Evolutionary conservation across 305 asterid species (phyloP).

Genomic region (Fraxinus platypoda): DNA sequence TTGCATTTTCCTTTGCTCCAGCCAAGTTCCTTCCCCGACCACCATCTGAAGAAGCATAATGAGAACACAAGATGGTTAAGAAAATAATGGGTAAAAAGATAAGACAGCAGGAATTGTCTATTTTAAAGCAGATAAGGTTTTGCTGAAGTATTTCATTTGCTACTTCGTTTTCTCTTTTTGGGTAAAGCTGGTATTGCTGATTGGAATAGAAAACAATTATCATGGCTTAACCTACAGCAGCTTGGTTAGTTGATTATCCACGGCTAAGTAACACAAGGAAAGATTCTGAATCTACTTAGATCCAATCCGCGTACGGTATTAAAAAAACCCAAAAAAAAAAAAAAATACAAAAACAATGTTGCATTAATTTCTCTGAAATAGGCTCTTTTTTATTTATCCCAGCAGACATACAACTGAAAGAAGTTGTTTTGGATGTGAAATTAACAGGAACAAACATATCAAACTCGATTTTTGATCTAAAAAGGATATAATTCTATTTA

Average conservation of each 20-base stretch:
- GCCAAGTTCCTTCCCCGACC: slow-evolving; percentile 61
- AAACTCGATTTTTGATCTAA: neutral
- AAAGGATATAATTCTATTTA: slow-evolving; percentile 3
- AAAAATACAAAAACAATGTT: neutral
- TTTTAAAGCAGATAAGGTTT: neutral
- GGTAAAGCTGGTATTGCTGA: slow-evolving; percentile 20
- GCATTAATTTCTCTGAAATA: neutral
- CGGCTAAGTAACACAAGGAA: neutral
- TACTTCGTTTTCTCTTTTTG: slow-evolving; percentile 9
- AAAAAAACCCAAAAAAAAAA: neutral
- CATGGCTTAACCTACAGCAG: neutral
- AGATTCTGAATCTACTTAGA: neutral
- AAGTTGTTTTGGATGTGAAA: neutral
- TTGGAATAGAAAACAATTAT: slow-evolving; percentile 8
- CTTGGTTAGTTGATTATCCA: neutral
- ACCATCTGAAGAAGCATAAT: slow-evolving; percentile 43
- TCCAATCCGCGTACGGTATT: neutral
- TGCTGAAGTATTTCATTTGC: neutral
- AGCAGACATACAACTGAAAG: slow-evolving; percentile 11
- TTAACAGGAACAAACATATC: slow-evolving; percentile 8
- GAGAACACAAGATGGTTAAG: slow-evolving; percentile 18
- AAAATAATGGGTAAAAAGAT: slow-evolving; percentile 10
- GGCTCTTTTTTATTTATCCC: slow-evolving; percentile 4
- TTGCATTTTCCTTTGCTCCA: slow-evolving; percentile 49
- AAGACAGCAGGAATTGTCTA: slow-evolving; percentile 3